Percentiles rank a stretch among this genome's conserved stretches.
Conservation (phyloP, 805 yeast species). For the Gaillardinia entomophila region DNA sequence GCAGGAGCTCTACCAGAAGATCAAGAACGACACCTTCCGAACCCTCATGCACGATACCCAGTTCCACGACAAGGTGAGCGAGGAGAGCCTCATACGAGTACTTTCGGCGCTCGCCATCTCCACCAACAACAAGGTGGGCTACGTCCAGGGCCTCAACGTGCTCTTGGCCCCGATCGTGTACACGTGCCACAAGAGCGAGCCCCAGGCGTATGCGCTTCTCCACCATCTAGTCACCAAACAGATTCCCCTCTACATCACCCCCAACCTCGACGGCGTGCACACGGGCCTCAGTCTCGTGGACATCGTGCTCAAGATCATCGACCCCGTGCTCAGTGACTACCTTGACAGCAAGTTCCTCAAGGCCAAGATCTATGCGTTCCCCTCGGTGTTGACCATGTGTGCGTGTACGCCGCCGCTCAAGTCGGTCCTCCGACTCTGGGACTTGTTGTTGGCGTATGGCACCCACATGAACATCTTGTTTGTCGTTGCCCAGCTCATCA, state of each 20-base stretch:
- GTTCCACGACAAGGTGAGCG: slow-evolving; percentile 65
- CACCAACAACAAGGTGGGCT: slow-evolving; percentile 31
- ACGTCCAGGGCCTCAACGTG: slow-evolving; percentile 93
- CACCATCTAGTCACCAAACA: slow-evolving; percentile 54
- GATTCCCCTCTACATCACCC: slow-evolving; percentile 75
- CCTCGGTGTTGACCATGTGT: slow-evolving; percentile 74
- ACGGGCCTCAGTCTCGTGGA: slow-evolving; percentile 75
- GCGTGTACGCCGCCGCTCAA: slow-evolving; percentile 84
- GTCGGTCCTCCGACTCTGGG: slow-evolving; percentile 81
- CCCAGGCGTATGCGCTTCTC: slow-evolving; percentile 75
- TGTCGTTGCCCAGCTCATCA: slow-evolving; percentile 74
- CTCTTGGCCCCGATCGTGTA: slow-evolving; percentile 78
- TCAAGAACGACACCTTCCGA: slow-evolving; percentile 79
- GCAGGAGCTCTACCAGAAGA: slow-evolving; percentile 58
- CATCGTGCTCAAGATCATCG: slow-evolving; percentile 61
- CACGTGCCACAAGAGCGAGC: slow-evolving; percentile 65
- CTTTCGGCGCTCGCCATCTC: slow-evolving; percentile 67
- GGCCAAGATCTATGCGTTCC: slow-evolving; percentile 84
- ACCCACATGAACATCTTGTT: slow-evolving; percentile 81
- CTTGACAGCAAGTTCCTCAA: slow-evolving; percentile 61
- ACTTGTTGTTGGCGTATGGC: slow-evolving; percentile 85
- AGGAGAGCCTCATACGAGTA: slow-evolving; percentile 59
- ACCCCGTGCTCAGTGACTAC: slow-evolving; percentile 58
- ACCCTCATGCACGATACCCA: slow-evolving; percentile 70
- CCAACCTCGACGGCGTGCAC: slow-evolving; percentile 75